Percentiles rank a stretch among this genome's conserved stretches.
Conservation (phyloP, 192 early-diverging fungal genomes). For the Backusella australiensis region DNA sequence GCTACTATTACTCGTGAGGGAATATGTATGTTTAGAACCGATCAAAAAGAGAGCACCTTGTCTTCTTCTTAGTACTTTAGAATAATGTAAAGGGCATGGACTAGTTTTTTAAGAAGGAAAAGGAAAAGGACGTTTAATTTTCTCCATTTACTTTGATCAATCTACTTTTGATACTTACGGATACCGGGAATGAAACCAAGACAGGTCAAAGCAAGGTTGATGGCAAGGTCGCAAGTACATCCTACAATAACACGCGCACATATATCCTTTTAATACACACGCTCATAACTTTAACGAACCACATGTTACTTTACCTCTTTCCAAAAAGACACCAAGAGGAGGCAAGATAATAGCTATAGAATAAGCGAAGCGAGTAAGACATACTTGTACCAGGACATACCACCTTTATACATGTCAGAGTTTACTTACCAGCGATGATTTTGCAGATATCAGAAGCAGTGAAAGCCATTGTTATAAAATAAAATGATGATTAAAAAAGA, state of each 20-base stretch:
- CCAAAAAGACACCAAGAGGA: slow-evolving; percentile 35
- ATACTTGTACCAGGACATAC: neutral
- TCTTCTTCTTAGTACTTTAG: slow-evolving; percentile 26
- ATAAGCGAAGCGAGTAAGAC: neutral
- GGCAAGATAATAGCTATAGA: slow-evolving; percentile 30
- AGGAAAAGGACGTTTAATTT: too few species aligned
- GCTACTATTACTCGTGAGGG: neutral
- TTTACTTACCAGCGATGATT: slow-evolving; percentile 28
- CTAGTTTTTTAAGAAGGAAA: neutral
- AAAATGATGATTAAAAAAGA: neutral
- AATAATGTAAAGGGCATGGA: slow-evolving; percentile 35
- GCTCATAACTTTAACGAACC: too few species aligned
- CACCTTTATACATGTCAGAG: neutral
- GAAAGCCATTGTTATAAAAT: slow-evolving; percentile 28
- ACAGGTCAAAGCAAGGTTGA: slow-evolving; percentile 66
- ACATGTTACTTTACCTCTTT: slow-evolving; percentile 18
- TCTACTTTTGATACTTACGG: slow-evolving; percentile 22
- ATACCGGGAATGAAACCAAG: slow-evolving; percentile 67
- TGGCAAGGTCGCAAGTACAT: slow-evolving; percentile 49
- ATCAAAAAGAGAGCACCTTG: neutral
- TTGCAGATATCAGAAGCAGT: slow-evolving; percentile 34
- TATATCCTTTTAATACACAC: neutral
- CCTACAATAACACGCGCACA: slow-evolving; percentile 22
- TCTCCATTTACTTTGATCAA: neutral
- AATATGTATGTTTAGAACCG: neutral